Base-by-base conservation (phyloP, 2,329 filamentous ascomycete genomes). In the Aurifilum marmelostoma region DNA sequence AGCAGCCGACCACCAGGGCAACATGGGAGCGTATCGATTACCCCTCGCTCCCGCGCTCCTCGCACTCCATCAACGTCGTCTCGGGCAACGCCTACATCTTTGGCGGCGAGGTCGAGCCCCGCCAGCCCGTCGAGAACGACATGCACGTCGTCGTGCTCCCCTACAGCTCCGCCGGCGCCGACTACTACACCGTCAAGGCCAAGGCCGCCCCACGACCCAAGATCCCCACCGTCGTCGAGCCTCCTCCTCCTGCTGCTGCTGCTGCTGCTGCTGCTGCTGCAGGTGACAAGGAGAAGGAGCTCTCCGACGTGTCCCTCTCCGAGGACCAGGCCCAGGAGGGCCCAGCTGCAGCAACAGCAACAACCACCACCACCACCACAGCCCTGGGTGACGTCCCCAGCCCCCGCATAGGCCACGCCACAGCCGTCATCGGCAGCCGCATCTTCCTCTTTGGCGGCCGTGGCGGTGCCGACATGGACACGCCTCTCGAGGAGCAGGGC, bases 391-490 rank as follows among this genome's bases (percentile, higher is more conserved):
- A 84, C 41, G 83, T 91, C 0, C 92, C 93, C 0, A 79, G 83
- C 1, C 84, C 92, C 2, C 88, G 93, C 27, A 88, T 94, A 2
- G 93, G 93, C 27, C 88, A 93, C 73, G 90, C 92, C 43, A 88
- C 90, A 0, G 87, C 90, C 16, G 85, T 88, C 1, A 86, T 96
- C 69, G 85, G 89, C 69, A 85, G 86, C 59, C 89, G 88, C 29
- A 89, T 97, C 74, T 95, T 95, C 79, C 72, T 97, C 56, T 97
- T 94, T 78, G 93, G 92, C 62, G 93, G 94, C 12, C 89, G 92
- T 59, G 90, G 91, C 43, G 91, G 91, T 0, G 79, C 84, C 3
- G 88, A 88, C 37, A 90, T 92, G 87, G 43, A 47, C 43, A 82
- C 86, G 1, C 88, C 92, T 0, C 83, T 97, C 14, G 88, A 94